phyloP scores from a whole-genome alignment of 2,329 filamentous ascomycete species.

The Ophidiomyces ophidiicola region DNA sequence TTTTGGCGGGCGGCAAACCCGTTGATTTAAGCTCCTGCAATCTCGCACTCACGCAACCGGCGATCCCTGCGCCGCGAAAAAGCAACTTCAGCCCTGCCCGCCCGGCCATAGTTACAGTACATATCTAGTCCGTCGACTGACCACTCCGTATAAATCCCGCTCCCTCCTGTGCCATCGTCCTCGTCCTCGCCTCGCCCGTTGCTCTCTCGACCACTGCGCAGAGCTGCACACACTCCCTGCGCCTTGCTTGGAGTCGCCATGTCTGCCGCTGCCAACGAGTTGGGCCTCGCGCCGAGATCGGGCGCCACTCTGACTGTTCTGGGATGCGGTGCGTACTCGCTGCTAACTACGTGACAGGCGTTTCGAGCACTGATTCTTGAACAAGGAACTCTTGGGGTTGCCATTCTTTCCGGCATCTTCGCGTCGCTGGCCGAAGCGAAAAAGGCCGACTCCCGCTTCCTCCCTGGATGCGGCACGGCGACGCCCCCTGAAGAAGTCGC shows the following conservation, averaged over 20 bases:
- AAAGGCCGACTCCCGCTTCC: slow-evolving; percentile 21
- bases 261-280: slow-evolving; percentile 21
- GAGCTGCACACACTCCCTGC: background rate
- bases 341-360: background rate
- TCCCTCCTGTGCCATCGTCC: too few species aligned
- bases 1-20: too few species aligned
- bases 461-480: slow-evolving; percentile 29
- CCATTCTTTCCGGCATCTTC: slow-evolving; percentile 70
- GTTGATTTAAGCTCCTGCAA: too few species aligned
- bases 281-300: slow-evolving; percentile 19
- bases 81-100: slow-evolving; percentile 5
- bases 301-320: slow-evolving; percentile 61
- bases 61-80: slow-evolving; percentile 5
- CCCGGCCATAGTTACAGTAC: too few species aligned
- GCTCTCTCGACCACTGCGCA: too few species aligned
- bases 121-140: too few species aligned
- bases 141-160: too few species aligned
- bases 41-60: background rate
- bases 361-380: slow-evolving; percentile 5
- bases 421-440: slow-evolving; percentile 50
- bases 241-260: background rate
- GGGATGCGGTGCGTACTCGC: slow-evolving; percentile 54
- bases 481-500: slow-evolving; percentile 28
- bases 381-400: slow-evolving; percentile 69
- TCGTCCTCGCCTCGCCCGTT: too few species aligned